Evolutionary conservation across 176 grass and related monocot species (phyloP).

Genomic region (Zoysia pacifica): DNA sequence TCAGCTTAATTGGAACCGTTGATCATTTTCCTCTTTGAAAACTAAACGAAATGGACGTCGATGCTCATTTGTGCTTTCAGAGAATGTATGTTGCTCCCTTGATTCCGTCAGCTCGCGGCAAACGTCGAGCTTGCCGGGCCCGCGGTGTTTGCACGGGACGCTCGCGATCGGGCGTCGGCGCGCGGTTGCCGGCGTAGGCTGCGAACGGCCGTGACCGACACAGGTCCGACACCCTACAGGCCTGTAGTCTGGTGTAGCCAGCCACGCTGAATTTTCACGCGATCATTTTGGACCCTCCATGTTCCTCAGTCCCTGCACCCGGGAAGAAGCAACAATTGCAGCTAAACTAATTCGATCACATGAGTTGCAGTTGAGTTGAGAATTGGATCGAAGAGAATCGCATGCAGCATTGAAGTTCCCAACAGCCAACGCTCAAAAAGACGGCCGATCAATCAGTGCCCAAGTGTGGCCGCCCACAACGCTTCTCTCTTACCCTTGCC

Average conservation of each 20-base stretch:
- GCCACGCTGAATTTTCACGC: not conserved
- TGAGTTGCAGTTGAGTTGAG: not conserved
- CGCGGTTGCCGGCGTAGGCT: no score
- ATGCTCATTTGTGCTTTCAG: not conserved
- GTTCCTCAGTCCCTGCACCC: not conserved
- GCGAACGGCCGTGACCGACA: no score
- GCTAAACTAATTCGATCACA: not conserved
- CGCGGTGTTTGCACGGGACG: no score
- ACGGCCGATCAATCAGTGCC: not conserved
- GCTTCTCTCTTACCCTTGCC: not conserved
- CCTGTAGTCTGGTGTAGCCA: not conserved
- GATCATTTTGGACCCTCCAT: not conserved
- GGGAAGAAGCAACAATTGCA: not conserved
- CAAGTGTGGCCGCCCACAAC: not conserved
- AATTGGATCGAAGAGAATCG: slow-evolving; percentile 26
- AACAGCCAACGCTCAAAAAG: slow-evolving; percentile 7
- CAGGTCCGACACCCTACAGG: no score
- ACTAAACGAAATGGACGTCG: not conserved
- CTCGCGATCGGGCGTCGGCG: no score
- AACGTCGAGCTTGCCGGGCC: no score
- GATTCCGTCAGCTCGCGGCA: not conserved
- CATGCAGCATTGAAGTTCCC: slow-evolving; percentile 36
- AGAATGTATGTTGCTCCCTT: not conserved
- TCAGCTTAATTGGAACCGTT: not conserved
- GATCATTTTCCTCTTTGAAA: not conserved